phyloP scores from a whole-genome alignment of 805 yeast species.

The Clavispora santaluciae region DNA sequence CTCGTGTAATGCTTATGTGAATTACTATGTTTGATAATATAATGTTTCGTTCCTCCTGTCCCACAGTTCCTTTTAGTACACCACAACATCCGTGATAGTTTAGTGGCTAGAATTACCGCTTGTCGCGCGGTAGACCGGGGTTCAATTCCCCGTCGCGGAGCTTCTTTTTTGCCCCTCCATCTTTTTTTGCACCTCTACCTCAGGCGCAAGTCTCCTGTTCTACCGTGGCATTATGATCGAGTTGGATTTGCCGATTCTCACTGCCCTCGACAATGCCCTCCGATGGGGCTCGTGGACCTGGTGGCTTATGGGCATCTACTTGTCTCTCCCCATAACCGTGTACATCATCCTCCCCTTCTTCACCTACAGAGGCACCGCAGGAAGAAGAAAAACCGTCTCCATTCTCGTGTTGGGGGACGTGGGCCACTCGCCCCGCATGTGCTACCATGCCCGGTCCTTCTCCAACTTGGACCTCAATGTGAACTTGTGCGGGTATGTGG shows the following conservation, averaged over 20 bases:
- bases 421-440: slow-evolving; percentile 94
- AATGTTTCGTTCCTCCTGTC: no score
- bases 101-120: slow-evolving; percentile 21
- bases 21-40: no score
- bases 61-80: no score
- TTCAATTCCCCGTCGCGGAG: slow-evolving; percentile 20
- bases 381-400: slow-evolving; percentile 49
- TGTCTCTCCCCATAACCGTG: slow-evolving; percentile 40
- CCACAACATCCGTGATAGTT: slow-evolving; percentile 14
- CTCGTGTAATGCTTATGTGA: no score
- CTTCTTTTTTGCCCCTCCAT: no score
- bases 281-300: slow-evolving; percentile 33
- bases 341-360: slow-evolving; percentile 38
- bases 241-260: neutral
- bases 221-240: neutral
- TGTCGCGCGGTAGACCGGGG: slow-evolving; percentile 22
- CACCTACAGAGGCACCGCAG: slow-evolving; percentile 17
- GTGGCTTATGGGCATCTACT: slow-evolving; percentile 42
- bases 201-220: neutral
- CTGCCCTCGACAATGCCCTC: neutral
- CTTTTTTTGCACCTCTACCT: neutral
- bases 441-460: slow-evolving; percentile 81
- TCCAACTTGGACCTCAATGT: slow-evolving; percentile 68
- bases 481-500: slow-evolving; percentile 78
- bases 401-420: slow-evolving; percentile 88